phyloP scores from a whole-genome alignment of 257 asterid genomes.

The Petrea volubilis region DNA sequence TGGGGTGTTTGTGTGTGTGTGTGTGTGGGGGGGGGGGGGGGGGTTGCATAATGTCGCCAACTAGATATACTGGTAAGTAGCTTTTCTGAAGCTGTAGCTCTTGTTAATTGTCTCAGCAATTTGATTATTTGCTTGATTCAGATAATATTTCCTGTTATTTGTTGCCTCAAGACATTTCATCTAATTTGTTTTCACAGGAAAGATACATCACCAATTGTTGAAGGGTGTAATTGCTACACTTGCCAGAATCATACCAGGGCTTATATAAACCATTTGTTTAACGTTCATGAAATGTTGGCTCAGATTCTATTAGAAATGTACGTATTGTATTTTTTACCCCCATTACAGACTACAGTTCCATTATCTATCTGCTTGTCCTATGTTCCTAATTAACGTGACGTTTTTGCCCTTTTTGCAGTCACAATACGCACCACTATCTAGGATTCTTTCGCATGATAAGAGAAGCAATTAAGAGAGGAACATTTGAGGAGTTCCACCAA shows the following conservation, averaged over 20 bases:
- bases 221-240: conserved; percentile 74
- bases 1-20: too few relatives aligned
- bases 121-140: not conserved
- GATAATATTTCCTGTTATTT: not conserved
- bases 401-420: conserved; percentile 47
- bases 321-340: conserved; percentile 12
- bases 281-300: conserved; percentile 94
- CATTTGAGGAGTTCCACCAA: conserved; percentile 59
- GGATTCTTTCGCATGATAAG: conserved; percentile 82
- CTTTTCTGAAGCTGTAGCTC: not conserved
- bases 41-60: not conserved
- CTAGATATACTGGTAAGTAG: not conserved
- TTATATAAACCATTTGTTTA: conserved; percentile 86
- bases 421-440: conserved; percentile 87
- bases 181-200: conserved; percentile 51
- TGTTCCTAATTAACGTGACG: conserved; percentile 8
- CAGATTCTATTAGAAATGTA: conserved; percentile 89
- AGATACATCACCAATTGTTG: conserved; percentile 63
- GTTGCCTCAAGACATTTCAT: not conserved
- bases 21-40: too few relatives aligned
- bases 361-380: not conserved
- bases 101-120: not conserved
- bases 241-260: conserved; percentile 92
- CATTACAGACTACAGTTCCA: not conserved
- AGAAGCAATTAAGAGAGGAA: conserved; percentile 63